Percentiles rank a stretch among this genome's conserved stretches.
These are phyloP conservation scores for Physcomitrellopsis africana DNA, from an alignment of 225 moss, liverwort and hornwort species.

Conservation along the genomic window DNA sequence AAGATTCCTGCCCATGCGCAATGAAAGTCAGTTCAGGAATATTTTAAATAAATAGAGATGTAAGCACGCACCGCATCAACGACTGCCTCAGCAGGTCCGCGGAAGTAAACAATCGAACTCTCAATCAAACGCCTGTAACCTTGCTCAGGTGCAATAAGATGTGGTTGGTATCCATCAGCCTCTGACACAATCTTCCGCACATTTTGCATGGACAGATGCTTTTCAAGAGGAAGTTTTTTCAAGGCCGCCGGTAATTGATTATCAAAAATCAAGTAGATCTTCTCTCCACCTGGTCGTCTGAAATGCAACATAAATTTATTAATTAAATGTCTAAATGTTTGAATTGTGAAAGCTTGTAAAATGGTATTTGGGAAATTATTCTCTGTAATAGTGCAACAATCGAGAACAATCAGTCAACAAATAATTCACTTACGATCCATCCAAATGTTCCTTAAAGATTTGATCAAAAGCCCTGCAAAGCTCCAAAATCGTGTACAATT, in stretches of 20 bases:
- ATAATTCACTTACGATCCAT: conserved; percentile 59
- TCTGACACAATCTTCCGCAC: conserved; percentile 72
- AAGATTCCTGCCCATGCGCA: background rate
- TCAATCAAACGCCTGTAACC: conserved; percentile 69
- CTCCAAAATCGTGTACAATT: conserved; percentile 65
- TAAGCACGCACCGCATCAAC: conserved; percentile 60
- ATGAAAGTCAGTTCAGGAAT: background rate
- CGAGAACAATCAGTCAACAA: background rate
- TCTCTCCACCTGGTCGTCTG: conserved; percentile 72
- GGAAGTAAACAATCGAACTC: conserved; percentile 54
- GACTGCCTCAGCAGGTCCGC: conserved; percentile 68
- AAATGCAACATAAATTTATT: conserved; percentile 10
- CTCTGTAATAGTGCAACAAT: background rate
- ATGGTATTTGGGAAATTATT: background rate
- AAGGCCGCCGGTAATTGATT: conserved; percentile 69
- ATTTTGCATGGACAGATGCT: conserved; percentile 64
- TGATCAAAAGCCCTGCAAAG: conserved; percentile 71
- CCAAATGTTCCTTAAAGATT: conserved; percentile 72
- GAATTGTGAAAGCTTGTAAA: background rate
- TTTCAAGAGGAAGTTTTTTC: conserved; percentile 69
- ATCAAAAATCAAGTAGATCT: conserved; percentile 61
- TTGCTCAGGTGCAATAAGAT: conserved; percentile 76
- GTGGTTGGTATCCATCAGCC: conserved; percentile 74
- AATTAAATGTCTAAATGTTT: background rate
- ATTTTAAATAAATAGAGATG: background rate